Percentiles rank a stretch among this genome's conserved stretches.
These are phyloP conservation scores for Talaromyces sp. DNA, from an alignment of 2,329 filamentous ascomycete genomes.

Conservation along the genomic window DNA sequence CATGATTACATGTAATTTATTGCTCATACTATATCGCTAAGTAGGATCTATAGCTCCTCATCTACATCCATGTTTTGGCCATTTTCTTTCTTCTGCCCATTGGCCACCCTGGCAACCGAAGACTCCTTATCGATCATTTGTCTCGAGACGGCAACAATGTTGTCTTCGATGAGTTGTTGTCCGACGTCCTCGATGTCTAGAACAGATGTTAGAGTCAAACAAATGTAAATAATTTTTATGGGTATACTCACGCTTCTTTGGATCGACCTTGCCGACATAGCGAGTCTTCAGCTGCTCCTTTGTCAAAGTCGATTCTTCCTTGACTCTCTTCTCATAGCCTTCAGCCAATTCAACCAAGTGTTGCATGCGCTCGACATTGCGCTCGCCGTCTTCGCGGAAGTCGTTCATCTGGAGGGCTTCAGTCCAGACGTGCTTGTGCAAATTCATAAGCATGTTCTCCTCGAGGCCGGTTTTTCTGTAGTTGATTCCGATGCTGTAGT, in stretches of 20 bases:
- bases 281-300: constrained; percentile 98
- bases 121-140: constrained; percentile 99
- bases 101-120: constrained; percentile 67
- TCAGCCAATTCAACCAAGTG: constrained; percentile 85
- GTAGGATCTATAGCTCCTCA: constrained; percentile 45
- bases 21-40: neutral
- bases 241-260: constrained; percentile 73
- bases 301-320: constrained; percentile 94
- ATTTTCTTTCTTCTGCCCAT: constrained; percentile 40
- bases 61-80: constrained; percentile 63
- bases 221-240: neutral
- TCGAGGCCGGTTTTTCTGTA: constrained; percentile 96
- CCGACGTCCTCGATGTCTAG: constrained; percentile 85
- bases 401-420: constrained; percentile 96
- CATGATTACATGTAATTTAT: neutral
- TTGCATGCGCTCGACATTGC: constrained; percentile 84
- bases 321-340: constrained; percentile 96
- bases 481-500: constrained; percentile 98
- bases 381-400: constrained; percentile 75
- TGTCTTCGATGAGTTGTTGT: constrained; percentile 96
- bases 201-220: neutral
- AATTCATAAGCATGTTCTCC: constrained; percentile 99
- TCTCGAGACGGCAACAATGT: constrained; percentile 95
- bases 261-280: constrained; percentile 97
- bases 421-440: constrained; percentile 99